Evolutionary conservation across 768 basidiomycete genomes (phyloP), one percentile per base, ranked within the genome.

Genomic region (Dioszegia hungarica): DNA sequence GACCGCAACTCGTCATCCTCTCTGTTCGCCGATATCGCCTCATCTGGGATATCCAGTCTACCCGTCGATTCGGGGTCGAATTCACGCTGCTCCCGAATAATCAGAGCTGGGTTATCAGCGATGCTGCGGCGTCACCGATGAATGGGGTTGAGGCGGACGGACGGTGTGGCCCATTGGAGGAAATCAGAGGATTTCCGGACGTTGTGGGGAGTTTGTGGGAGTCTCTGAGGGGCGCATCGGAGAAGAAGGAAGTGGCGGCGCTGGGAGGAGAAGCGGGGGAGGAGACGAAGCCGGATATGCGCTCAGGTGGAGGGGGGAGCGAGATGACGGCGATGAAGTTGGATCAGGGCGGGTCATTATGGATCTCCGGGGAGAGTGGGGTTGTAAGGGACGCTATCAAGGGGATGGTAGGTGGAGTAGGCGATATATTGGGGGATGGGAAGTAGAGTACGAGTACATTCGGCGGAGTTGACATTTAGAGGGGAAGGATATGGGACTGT

Each of bases 11-110:
- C 27, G 63, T 66, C 9, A 51, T 66, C 4, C 31, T 57, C 39
- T 37, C 50, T 24, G 59, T 66, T 1, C 54, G 49, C 14, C 41
- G 33, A 3, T 72, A 55, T 37, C 57, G 65, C n/a, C 56, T 72
- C 19, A 54, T 67, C 5, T 64, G 57, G 52, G 70, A 72, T 51
- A 34, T 50, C 20, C 51, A 57, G 10, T 34, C 49, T 25, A 19
- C 47, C 33, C 29, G 17, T 31, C 66, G 68, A 50, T 64, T 62
- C 54, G 63, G 59, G 4, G 9, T 70, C 9, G 65, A 66, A 33
- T 24, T 70, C 29, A 45, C 20, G 17, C 47, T 70, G 1, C 38
- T 61, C 12, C 59, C 62, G 14, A 46, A 43, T 20, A 29, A 48
- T 9, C 45, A 60, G 10, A 48, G 54, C 31, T 68, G 57, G 51